These are phyloP conservation scores for Schizothecium vesticola DNA, from an alignment of 495 filamentous ascomycete species.

Conservation along the genomic window DNA sequence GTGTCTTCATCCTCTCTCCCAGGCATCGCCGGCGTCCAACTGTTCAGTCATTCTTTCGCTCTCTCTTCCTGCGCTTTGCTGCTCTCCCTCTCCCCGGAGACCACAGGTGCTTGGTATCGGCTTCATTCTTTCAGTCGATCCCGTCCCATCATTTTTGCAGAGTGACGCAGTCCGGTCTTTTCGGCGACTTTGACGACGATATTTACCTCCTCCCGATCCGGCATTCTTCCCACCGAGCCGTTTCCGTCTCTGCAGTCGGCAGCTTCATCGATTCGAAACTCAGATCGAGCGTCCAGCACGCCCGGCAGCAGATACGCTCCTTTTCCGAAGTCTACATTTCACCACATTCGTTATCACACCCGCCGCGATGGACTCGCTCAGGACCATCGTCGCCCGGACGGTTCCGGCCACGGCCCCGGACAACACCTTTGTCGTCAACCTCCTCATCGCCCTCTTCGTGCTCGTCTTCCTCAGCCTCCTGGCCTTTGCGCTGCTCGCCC, in stretches of 20 bases:
- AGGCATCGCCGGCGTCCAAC: slow-evolving; percentile 24
- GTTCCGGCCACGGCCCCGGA: slow-evolving; percentile 35
- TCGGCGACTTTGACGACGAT: neutral
- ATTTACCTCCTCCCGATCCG: neutral
- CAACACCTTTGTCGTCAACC: slow-evolving; percentile 54
- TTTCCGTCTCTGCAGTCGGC: slow-evolving; percentile 5
- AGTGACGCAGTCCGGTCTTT: slow-evolving; percentile 24
- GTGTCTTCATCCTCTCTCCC: slow-evolving; percentile 21
- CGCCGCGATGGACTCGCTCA: slow-evolving; percentile 44
- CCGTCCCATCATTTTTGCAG: slow-evolving; percentile 45
- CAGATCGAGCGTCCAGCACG: neutral
- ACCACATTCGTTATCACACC: slow-evolving; percentile 18
- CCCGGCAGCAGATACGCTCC: slow-evolving; percentile 3
- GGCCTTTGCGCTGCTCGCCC: slow-evolving; percentile 59
- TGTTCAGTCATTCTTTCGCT: slow-evolving; percentile 22
- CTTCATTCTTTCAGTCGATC: slow-evolving; percentile 76
- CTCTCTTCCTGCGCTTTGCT: slow-evolving; percentile 18
- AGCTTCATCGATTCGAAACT: neutral
- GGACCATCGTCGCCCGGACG: slow-evolving; percentile 48
- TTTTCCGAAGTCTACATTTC: neutral
- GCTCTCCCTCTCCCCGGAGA: slow-evolving; percentile 27
- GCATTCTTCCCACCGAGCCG: slow-evolving; percentile 4
- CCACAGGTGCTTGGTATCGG: slow-evolving; percentile 40
- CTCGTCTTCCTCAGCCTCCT: slow-evolving; percentile 64
- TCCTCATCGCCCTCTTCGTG: slow-evolving; percentile 74